Evolutionary conservation across 257 asterid genomes (phyloP).

Genomic region (Pogostemon cablin): DNA sequence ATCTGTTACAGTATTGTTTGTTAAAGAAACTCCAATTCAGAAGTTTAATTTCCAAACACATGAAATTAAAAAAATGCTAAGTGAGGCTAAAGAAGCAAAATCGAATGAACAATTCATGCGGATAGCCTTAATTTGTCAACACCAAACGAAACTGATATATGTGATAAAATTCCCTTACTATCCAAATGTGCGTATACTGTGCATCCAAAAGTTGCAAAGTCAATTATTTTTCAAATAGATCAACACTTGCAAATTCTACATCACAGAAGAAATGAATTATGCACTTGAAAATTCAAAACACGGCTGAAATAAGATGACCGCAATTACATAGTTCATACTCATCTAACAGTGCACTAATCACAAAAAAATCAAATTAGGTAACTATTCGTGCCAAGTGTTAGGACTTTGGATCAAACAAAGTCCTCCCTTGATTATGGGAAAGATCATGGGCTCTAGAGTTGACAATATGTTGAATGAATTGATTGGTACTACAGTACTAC

Average conservation of each 20-base stretch:
- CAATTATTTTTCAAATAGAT: background rate
- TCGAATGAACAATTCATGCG: background rate
- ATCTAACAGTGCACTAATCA: slow-evolving; percentile 7
- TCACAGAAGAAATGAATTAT: slow-evolving; percentile 21
- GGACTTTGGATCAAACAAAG: too few species aligned
- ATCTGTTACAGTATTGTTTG: background rate
- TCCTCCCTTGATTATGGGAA: too few species aligned
- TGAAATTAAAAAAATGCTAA: background rate
- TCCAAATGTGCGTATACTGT: background rate
- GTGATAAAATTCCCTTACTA: slow-evolving; percentile 15
- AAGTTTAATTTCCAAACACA: too few species aligned
- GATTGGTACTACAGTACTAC: too few species aligned
- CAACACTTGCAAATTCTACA: background rate
- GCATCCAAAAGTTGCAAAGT: slow-evolving; percentile 12
- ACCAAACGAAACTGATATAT: slow-evolving; percentile 15
- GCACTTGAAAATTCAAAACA: slow-evolving; percentile 1
- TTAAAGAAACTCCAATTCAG: background rate
- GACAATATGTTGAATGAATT: too few species aligned
- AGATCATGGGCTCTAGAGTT: too few species aligned
- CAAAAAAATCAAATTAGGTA: background rate
- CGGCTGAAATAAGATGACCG: slow-evolving; percentile 11
- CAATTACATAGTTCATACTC: background rate
- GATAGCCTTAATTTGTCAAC: slow-evolving; percentile 14
- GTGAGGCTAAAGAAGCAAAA: slow-evolving; percentile 5
- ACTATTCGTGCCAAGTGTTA: background rate